Evolutionary conservation across 1,284 basidiomycete genomes (phyloP).

Genomic region (Mycosarcoma mackinlayi): DNA sequence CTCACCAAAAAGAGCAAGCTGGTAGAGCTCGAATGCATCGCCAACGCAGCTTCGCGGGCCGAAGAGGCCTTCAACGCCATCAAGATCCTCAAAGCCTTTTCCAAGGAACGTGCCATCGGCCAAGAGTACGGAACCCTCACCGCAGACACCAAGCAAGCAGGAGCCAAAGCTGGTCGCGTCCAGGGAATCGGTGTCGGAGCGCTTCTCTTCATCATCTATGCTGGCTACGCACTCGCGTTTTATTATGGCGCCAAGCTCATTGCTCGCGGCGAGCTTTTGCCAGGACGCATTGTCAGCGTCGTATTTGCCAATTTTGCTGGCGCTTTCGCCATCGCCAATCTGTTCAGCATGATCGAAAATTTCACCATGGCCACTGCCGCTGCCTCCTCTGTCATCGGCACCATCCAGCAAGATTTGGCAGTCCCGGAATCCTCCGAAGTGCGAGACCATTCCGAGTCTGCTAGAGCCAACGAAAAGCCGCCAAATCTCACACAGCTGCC

Average conservation of each 20-base stretch:
- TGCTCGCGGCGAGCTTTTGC: constrained; percentile 5
- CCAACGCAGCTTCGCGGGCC: constrained; percentile 8
- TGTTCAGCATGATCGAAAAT: constrained; percentile 40
- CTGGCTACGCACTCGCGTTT: constrained; percentile 48
- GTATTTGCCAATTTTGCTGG: constrained; percentile 47
- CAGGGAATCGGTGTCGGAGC: constrained; percentile 22
- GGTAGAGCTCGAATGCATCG: constrained; percentile 8
- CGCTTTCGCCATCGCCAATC: constrained; percentile 42
- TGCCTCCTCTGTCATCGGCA: constrained; percentile 20
- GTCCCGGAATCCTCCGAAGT: no score
- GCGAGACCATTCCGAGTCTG: neutral
- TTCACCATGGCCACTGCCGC: constrained; percentile 43
- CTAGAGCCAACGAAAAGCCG: neutral
- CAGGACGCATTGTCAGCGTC: constrained; percentile 43
- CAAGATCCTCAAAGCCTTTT: constrained; percentile 17
- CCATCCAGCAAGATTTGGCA: constrained; percentile 9
- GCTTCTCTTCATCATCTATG: constrained; percentile 47
- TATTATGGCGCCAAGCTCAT: constrained; percentile 32
- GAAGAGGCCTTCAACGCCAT: constrained; percentile 16
- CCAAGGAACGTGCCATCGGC: constrained; percentile 1
- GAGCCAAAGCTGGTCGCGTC: constrained; percentile 10
- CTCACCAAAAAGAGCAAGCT: constrained; percentile 7
- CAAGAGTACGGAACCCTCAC: constrained; percentile 6
- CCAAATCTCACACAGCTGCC: neutral
- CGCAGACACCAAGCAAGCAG: constrained; percentile 1